Conservation (phyloP, 2,329 filamentous ascomycete species). For the Colletotrichum theobromicola region DNA sequence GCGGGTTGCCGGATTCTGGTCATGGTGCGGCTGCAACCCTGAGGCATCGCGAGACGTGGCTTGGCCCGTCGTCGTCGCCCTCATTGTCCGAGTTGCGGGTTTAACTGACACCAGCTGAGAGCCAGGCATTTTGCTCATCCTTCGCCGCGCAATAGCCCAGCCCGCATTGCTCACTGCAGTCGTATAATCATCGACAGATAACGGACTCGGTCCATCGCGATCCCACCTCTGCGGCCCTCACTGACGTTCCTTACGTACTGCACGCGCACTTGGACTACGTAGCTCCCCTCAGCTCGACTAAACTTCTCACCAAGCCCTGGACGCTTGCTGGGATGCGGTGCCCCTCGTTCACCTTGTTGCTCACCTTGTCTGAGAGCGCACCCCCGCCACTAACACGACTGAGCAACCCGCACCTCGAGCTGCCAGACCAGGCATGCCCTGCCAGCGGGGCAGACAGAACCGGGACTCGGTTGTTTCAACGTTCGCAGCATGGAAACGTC, state of each 20-base stretch:
- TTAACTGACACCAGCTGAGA: background rate
- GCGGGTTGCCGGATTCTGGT: background rate
- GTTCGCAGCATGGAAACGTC: slow-evolving; percentile 6
- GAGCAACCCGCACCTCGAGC: background rate
- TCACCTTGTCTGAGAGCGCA: background rate
- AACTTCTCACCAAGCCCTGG: background rate
- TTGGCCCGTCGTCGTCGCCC: background rate
- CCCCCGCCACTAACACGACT: background rate
- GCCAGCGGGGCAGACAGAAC: slow-evolving; percentile 7
- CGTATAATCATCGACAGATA: background rate
- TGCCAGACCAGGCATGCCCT: slow-evolving; percentile 4
- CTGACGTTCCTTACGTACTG: background rate
- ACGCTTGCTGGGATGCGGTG: background rate
- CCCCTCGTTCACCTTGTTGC: background rate
- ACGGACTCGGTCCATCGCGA: background rate
- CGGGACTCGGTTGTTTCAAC: slow-evolving; percentile 20
- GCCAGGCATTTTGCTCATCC: background rate
- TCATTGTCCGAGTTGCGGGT: background rate
- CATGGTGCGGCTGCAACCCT: background rate
- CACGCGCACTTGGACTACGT: background rate
- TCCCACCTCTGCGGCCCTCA: background rate
- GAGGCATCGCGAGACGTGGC: background rate
- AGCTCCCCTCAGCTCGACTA: background rate
- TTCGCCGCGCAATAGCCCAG: background rate
- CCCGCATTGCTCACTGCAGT: background rate